phyloP scores from a whole-genome alignment of 179 eudicot genomes.

The Drosera spatulata region DNA sequence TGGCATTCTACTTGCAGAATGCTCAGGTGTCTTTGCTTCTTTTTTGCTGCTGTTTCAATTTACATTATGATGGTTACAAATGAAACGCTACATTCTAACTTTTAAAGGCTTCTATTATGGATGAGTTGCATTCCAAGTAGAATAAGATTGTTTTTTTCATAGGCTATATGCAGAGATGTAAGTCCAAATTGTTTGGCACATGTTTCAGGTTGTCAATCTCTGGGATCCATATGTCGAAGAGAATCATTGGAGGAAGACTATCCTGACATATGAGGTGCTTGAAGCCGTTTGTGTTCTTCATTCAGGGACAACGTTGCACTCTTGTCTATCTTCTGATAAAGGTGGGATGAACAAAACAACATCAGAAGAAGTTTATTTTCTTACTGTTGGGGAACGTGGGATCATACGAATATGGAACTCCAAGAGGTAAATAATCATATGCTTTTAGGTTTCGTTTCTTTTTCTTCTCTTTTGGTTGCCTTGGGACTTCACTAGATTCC shows the following conservation, averaged over 20 bases:
- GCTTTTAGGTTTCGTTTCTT: conserved; percentile 4
- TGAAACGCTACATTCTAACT: too few species aligned
- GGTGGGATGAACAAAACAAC: conserved; percentile 28
- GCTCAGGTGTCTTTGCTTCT: too few species aligned
- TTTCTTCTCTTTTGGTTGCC: conserved; percentile 1
- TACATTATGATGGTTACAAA: too few species aligned
- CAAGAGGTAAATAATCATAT: conserved; percentile 39
- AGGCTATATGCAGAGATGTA: neutral
- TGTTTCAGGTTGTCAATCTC: conserved; percentile 69
- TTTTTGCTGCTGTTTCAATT: too few species aligned
- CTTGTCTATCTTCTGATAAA: conserved; percentile 30
- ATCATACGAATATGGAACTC: conserved; percentile 89
- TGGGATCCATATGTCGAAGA: conserved; percentile 64
- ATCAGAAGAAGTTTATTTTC: conserved; percentile 33
- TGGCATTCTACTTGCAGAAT: too few species aligned
- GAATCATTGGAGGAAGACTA: conserved; percentile 41
- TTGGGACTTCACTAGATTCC: neutral
- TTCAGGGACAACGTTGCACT: conserved; percentile 41
- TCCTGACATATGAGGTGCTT: conserved; percentile 70
- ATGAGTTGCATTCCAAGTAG: too few species aligned
- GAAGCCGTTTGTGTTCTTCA: conserved; percentile 64
- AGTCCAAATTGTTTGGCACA: neutral
- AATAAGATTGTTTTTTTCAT: too few species aligned
- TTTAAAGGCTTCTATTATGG: too few species aligned
- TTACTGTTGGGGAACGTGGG: conserved; percentile 96